Conservation (phyloP, 2,329 filamentous ascomycete species). For the Nigrospora sphaerica region DNA sequence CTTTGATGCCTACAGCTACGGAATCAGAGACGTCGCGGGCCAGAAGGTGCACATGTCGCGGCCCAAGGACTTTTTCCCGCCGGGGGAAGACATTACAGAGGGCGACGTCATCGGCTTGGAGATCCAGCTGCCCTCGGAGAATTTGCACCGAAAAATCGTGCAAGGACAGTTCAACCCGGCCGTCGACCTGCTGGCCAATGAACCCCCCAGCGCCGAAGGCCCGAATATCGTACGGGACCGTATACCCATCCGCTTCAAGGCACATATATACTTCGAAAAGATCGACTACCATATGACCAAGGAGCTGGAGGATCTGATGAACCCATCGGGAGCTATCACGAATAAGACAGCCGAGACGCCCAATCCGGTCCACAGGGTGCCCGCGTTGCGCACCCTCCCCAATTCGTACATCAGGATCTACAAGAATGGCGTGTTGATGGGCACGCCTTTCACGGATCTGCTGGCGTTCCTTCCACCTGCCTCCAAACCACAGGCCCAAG, state of each 20-base stretch:
- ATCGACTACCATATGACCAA: slow-evolving; percentile 84
- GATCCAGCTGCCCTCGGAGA: slow-evolving; percentile 75
- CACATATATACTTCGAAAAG: slow-evolving; percentile 88
- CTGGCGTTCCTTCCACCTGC: slow-evolving; percentile 89
- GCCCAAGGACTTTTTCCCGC: slow-evolving; percentile 80
- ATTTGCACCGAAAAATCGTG: slow-evolving; percentile 81
- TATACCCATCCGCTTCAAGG: slow-evolving; percentile 89
- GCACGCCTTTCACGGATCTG: slow-evolving; percentile 80
- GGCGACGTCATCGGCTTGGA: slow-evolving; percentile 93
- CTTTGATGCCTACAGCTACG: slow-evolving; percentile 90
- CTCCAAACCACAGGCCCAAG: slow-evolving; percentile 63
- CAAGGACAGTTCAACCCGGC: slow-evolving; percentile 82
- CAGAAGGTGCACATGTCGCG: slow-evolving; percentile 92
- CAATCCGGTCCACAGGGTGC: slow-evolving; percentile 63
- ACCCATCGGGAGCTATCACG: slow-evolving; percentile 43
- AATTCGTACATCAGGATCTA: slow-evolving; percentile 82
- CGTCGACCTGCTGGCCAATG: slow-evolving; percentile 60
- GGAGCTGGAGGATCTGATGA: slow-evolving; percentile 79
- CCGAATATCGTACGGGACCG: slow-evolving; percentile 89
- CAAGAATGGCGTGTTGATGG: slow-evolving; percentile 84
- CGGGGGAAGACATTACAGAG: slow-evolving; percentile 72
- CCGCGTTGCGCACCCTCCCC: slow-evolving; percentile 79
- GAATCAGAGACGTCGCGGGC: slow-evolving; percentile 79
- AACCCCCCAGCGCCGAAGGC: slow-evolving; percentile 47
- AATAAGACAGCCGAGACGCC: slow-evolving; percentile 43